Evolutionary conservation across 2,329 filamentous ascomycete species (phyloP).

Genomic region (Xylariales sp.): DNA sequence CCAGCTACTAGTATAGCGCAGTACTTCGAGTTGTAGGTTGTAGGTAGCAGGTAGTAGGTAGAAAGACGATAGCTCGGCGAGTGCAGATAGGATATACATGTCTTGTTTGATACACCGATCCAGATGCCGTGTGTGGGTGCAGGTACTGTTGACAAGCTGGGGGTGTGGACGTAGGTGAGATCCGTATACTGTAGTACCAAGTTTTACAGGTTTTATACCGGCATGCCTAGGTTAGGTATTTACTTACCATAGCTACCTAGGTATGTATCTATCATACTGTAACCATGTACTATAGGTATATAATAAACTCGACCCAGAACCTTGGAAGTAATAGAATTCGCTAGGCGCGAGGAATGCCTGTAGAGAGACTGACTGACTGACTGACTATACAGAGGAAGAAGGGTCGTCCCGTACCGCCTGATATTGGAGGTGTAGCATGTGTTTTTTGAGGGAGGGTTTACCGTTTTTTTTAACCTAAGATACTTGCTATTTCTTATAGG

Average conservation of each 20-base stretch:
- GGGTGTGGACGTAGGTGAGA: conserved; percentile 23
- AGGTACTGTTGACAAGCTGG: conserved; percentile 25
- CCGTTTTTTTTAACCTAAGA: conserved; percentile 4
- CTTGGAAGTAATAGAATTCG: neutral
- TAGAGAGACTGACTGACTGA: neutral
- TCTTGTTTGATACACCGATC: conserved; percentile 36
- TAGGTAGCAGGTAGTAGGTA: conserved; percentile 5
- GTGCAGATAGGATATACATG: conserved; percentile 30
- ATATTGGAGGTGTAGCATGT: too few species aligned
- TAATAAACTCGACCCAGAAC: neutral
- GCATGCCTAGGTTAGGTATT: neutral
- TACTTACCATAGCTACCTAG: neutral
- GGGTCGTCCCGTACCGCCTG: neutral
- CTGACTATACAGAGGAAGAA: neutral
- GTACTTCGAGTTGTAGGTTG: conserved; percentile 9
- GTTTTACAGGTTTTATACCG: neutral
- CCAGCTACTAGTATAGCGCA: conserved; percentile 32
- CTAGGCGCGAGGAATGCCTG: neutral
- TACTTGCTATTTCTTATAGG: neutral
- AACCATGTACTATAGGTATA: neutral
- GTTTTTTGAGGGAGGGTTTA: too few species aligned
- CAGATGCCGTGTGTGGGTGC: conserved; percentile 19
- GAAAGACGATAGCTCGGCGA: conserved; percentile 22
- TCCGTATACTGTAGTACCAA: conserved; percentile 3
- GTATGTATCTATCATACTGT: neutral